These are phyloP conservation scores for Monilinia laxa DNA, from an alignment of 2,329 filamentous ascomycete species.

Conservation along the genomic window DNA sequence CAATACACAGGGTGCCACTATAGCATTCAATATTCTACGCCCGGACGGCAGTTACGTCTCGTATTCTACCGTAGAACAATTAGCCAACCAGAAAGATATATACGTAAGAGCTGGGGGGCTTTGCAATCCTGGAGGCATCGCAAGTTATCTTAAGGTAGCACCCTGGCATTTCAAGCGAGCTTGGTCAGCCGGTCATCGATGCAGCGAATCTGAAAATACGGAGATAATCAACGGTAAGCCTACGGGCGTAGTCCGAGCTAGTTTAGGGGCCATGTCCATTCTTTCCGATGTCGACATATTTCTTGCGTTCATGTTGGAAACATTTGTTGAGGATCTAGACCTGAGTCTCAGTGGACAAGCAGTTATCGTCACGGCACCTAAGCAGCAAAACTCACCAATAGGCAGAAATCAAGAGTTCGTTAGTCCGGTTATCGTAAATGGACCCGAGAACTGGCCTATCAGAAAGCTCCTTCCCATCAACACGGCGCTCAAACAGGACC, in stretches of 20 bases:
- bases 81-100: constrained; percentile 75
- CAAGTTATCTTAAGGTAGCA: constrained; percentile 65
- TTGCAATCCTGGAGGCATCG: constrained; percentile 87
- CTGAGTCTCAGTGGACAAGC: background rate
- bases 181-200: constrained; percentile 80
- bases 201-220: constrained; percentile 73
- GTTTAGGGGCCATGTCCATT: constrained; percentile 87
- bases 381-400: background rate
- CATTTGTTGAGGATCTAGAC: constrained; percentile 27
- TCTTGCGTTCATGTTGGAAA: constrained; percentile 64
- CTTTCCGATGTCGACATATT: constrained; percentile 70
- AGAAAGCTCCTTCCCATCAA: background rate
- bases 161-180: constrained; percentile 81
- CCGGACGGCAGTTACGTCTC: constrained; percentile 71
- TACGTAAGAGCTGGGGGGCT: constrained; percentile 84
- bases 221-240: constrained; percentile 75
- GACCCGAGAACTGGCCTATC: constrained; percentile 8
- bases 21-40: constrained; percentile 80
- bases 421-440: constrained; percentile 4
- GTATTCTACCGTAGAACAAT: constrained; percentile 79
- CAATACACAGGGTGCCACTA: constrained; percentile 61
- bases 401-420: background rate
- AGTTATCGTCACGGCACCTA: background rate
- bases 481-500: background rate
- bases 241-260: constrained; percentile 80